A percentile compares a stretch with the other conserved stretches of the same genome.
Conservation (phyloP, 2,329 filamentous ascomycete species). For the Dissoconium aciculare region DNA sequence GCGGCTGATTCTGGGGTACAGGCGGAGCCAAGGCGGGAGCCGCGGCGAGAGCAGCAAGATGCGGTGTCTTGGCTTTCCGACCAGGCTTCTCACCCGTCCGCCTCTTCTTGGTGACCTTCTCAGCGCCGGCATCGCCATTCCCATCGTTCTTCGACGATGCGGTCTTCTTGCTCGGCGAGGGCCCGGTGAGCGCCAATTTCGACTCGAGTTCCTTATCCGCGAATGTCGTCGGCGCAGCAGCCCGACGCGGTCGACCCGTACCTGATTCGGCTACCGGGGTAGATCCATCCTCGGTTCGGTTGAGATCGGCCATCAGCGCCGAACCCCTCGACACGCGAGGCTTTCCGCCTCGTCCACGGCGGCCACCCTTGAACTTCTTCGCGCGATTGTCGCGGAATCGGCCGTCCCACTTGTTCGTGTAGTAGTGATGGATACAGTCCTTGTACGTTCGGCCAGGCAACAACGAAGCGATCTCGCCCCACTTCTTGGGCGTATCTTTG, state of each 20-base stretch:
- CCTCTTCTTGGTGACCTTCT: slow-evolving; percentile 23
- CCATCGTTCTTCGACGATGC: slow-evolving; percentile 14
- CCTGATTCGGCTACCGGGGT: neutral
- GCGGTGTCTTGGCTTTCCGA: slow-evolving; percentile 28
- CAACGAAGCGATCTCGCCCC: slow-evolving; percentile 59
- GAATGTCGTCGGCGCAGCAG: slow-evolving; percentile 57
- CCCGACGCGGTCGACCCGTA: slow-evolving; percentile 35
- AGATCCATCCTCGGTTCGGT: neutral
- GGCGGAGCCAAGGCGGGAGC: slow-evolving; percentile 19
- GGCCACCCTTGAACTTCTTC: slow-evolving; percentile 27
- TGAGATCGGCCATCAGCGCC: slow-evolving; percentile 48
- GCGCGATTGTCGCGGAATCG: slow-evolving; percentile 65
- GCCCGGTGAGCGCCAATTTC: slow-evolving; percentile 42
- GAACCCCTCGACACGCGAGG: slow-evolving; percentile 31
- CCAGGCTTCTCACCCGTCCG: slow-evolving; percentile 22
- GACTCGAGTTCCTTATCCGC: slow-evolving; percentile 49
- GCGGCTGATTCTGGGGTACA: slow-evolving; percentile 16
- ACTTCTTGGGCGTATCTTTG: slow-evolving; percentile 64
- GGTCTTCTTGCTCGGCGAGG: slow-evolving; percentile 34
- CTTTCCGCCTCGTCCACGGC: slow-evolving; percentile 30
- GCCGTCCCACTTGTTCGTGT: slow-evolving; percentile 59
- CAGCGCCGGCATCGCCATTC: slow-evolving; percentile 15
- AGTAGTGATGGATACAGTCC: slow-evolving; percentile 75
- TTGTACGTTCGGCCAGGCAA: slow-evolving; percentile 57
- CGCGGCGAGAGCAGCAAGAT: slow-evolving; percentile 24